phyloP scores from a whole-genome alignment of 805 yeast genomes.

The Saccharomyces paradoxus region DNA sequence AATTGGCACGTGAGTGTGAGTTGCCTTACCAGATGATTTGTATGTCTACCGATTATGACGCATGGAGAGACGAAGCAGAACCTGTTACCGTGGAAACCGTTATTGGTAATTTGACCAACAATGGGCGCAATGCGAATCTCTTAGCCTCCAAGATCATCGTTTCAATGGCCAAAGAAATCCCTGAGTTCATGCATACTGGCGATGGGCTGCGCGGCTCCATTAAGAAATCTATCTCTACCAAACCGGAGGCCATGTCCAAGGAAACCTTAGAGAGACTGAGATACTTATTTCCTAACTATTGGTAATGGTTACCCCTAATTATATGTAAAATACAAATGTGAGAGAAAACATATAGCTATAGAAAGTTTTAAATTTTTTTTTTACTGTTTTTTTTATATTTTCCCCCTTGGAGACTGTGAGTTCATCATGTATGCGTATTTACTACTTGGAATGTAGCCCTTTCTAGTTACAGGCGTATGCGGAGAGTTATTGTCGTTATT shows the following conservation, averaged over 20 bases:
- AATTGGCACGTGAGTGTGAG: constrained; percentile 95
- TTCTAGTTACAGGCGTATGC: constrained; percentile 1
- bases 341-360: background rate
- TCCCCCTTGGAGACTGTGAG: constrained; percentile 26
- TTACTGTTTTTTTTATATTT: constrained; percentile 4
- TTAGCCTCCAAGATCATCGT: constrained; percentile 65
- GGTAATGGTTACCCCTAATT: constrained; percentile 38
- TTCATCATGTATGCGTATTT: constrained; percentile 30
- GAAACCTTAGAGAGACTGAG: constrained; percentile 74
- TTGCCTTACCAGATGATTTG: constrained; percentile 95
- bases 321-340: constrained; percentile 1
- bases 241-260: constrained; percentile 60
- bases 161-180: constrained; percentile 54
- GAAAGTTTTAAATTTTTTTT: background rate
- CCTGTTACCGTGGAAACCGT: constrained; percentile 98
- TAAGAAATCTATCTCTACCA: constrained; percentile 75
- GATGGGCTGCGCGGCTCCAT: constrained; percentile 64
- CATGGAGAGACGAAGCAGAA: constrained; percentile 93
- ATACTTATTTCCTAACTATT: constrained; percentile 84
- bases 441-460: constrained; percentile 30
- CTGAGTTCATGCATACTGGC: constrained; percentile 52
- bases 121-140: constrained; percentile 74
- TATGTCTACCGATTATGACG: constrained; percentile 98
- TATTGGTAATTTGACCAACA: constrained; percentile 81
- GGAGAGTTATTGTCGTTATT: background rate